These are phyloP conservation scores for Leptographium lundbergii DNA, from an alignment of 2,329 filamentous ascomycete genomes.

Conservation along the genomic window DNA sequence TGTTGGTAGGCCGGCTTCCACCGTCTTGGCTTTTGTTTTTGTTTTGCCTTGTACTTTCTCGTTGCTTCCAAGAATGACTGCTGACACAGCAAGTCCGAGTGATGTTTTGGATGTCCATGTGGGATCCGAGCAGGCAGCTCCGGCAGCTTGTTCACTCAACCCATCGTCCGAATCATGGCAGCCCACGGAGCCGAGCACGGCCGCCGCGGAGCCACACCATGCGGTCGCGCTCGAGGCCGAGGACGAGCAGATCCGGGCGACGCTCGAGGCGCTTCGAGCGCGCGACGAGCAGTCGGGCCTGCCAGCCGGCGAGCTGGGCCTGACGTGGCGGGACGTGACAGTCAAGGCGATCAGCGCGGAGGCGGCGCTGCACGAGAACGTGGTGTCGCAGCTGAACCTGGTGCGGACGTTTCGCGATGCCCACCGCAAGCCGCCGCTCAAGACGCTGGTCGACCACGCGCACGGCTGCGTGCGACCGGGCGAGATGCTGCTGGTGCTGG, in stretches of 20 bases:
- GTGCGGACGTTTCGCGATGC: constrained; percentile 38
- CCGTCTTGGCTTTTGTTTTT: neutral
- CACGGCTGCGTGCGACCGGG: constrained; percentile 42
- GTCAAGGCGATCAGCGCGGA: constrained; percentile 50
- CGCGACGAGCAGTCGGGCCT: constrained; percentile 1
- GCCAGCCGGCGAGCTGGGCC: constrained; percentile 30
- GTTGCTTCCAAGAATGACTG: neutral
- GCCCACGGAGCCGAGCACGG: neutral
- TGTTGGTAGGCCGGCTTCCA: neutral
- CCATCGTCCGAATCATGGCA: neutral
- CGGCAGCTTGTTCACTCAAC: neutral
- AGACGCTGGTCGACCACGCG: constrained; percentile 51
- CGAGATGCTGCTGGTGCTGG: constrained; percentile 45
- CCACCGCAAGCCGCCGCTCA: constrained; percentile 42
- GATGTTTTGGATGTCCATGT: too few species aligned
- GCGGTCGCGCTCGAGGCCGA: neutral
- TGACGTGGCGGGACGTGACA: constrained; percentile 52
- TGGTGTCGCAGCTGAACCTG: constrained; percentile 46
- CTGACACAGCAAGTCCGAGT: neutral
- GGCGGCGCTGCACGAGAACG: constrained; percentile 52
- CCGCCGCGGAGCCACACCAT: neutral
- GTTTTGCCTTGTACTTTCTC: neutral
- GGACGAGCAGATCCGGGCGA: neutral
- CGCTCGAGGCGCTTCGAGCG: neutral
- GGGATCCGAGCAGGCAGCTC: neutral